These are phyloP conservation scores for Parachaetomium inaequale DNA, from an alignment of 495 filamentous ascomycete species.

Conservation along the genomic window DNA sequence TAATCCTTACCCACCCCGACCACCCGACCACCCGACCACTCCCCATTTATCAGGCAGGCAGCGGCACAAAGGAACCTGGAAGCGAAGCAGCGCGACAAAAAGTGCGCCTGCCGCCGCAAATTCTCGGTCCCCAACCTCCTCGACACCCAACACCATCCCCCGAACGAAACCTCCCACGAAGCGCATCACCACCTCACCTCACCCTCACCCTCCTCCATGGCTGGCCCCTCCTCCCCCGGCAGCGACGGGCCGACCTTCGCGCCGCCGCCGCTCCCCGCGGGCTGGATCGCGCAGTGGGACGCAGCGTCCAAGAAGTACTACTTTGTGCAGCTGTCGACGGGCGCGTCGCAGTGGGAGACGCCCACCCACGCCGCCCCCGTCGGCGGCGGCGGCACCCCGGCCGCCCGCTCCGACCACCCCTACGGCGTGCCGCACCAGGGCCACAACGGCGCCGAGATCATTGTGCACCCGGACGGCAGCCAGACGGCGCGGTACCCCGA, in stretches of 20 bases:
- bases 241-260: constrained; percentile 67
- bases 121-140: background rate
- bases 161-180: background rate
- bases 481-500: constrained; percentile 49
- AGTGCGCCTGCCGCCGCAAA: background rate
- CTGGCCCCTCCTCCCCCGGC: constrained; percentile 54
- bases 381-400: constrained; percentile 47
- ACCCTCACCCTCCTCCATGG: constrained; percentile 30
- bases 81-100: background rate
- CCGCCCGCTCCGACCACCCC: constrained; percentile 44
- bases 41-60: background rate
- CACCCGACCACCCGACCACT: background rate
- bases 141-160: background rate
- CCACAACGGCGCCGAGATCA: constrained; percentile 38
- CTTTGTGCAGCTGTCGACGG: constrained; percentile 72
- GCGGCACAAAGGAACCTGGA: background rate
- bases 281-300: constrained; percentile 85
- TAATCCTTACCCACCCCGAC: background rate
- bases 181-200: background rate
- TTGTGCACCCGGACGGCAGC: constrained; percentile 51
- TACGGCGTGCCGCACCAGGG: constrained; percentile 44
- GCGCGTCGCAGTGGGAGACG: constrained; percentile 72
- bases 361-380: constrained; percentile 61
- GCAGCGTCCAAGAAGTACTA: constrained; percentile 70
- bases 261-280: constrained; percentile 65